phyloP scores from a whole-genome alignment of 1,284 basidiomycete genomes.

The Neolentinus lepideus region DNA sequence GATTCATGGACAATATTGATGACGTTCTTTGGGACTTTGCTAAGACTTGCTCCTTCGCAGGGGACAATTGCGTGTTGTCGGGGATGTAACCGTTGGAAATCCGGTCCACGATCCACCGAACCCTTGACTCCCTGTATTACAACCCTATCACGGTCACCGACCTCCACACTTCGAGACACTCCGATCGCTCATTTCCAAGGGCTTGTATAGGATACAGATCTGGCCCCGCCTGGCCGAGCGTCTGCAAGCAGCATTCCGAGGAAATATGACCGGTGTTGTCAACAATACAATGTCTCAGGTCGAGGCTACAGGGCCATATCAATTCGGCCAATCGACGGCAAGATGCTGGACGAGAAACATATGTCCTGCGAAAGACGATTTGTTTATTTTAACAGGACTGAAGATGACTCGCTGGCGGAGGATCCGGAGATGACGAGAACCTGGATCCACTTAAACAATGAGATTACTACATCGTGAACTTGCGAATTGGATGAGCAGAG shows the following conservation, averaged over 20 bases:
- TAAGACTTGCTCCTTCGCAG: not conserved
- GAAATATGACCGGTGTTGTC: not conserved
- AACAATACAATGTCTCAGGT: not conserved
- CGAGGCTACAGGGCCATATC: not conserved
- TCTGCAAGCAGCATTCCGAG: not conserved
- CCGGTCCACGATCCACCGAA: not conserved
- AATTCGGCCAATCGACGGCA: too few relatives aligned
- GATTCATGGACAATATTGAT: constrained; percentile 1
- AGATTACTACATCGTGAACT: too few relatives aligned
- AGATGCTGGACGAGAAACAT: too few relatives aligned
- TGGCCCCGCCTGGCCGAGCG: constrained; percentile 2
- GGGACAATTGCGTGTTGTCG: not conserved
- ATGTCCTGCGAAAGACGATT: too few relatives aligned
- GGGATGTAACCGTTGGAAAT: not conserved
- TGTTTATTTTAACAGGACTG: too few relatives aligned
- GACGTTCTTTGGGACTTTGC: not conserved
- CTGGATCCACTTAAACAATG: too few relatives aligned
- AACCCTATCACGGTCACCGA: not conserved
- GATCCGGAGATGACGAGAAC: too few relatives aligned
- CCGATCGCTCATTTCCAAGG: not conserved
- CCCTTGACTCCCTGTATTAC: constrained; percentile 1
- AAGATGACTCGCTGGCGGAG: too few relatives aligned
- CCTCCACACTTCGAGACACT: not conserved
- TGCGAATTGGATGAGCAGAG: not conserved
- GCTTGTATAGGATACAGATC: not conserved